Evolutionary conservation across 1,284 basidiomycete genomes (phyloP).

Genomic region (Boletellus sp.): DNA sequence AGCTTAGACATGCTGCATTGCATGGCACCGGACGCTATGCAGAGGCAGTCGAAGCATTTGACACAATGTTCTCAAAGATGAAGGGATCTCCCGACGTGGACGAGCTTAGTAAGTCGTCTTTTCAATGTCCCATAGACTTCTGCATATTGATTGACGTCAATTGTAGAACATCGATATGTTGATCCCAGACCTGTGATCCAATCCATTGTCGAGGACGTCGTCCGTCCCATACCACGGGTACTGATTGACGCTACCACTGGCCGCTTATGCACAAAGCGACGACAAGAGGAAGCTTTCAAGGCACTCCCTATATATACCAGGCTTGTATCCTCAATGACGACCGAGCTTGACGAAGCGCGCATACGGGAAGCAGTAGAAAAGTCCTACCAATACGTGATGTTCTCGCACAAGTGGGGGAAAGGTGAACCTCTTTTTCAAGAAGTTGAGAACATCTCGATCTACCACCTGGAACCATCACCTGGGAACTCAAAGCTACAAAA

Average conservation of each 20-base stretch:
- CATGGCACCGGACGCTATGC: background rate
- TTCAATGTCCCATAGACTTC: background rate
- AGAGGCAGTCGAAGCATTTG: background rate
- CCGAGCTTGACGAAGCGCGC: background rate
- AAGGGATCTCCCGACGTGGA: background rate
- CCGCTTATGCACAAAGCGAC: too few relatives aligned
- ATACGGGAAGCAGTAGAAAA: background rate
- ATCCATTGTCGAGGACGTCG: background rate
- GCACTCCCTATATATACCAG: background rate
- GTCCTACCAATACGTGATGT: background rate
- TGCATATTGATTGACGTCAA: background rate
- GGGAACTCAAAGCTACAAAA: constrained; percentile 1
- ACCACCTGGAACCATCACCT: background rate
- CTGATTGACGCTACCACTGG: background rate
- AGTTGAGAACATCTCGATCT: constrained; percentile 1
- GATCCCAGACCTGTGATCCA: background rate
- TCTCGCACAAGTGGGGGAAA: constrained; percentile 1
- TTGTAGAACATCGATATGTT: background rate
- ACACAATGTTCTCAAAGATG: background rate
- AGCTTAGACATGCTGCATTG: background rate
- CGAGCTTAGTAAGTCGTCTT: background rate
- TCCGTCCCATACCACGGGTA: background rate
- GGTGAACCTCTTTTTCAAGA: constrained; percentile 3
- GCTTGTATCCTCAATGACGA: background rate
- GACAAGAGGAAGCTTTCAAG: background rate